Evolutionary conservation across 257 asterid genomes (phyloP).

Genomic region (Mentha longifolia): DNA sequence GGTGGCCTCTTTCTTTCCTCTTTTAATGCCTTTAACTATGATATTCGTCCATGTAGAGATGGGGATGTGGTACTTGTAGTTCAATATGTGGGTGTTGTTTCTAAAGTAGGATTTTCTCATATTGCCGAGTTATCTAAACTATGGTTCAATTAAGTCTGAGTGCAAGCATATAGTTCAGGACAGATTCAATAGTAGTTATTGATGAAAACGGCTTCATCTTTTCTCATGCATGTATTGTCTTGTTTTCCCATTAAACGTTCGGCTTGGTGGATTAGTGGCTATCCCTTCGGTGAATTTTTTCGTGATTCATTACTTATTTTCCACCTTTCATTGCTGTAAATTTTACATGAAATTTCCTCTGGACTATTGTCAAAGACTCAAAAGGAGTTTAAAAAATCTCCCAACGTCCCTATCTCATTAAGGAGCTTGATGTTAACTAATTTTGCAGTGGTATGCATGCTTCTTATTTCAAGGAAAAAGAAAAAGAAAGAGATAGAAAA

Average conservation of each 20-base stretch:
- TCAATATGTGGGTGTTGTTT: neutral
- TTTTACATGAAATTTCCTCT: neutral
- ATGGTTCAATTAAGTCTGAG: slow-evolving; percentile 2
- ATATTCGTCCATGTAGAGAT: neutral
- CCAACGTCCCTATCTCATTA: neutral
- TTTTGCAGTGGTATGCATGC: neutral
- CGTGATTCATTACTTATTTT: neutral
- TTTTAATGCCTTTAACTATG: neutral
- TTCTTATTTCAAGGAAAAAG: neutral
- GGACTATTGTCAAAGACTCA: too few relatives aligned
- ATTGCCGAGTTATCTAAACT: neutral
- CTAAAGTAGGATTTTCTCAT: neutral
- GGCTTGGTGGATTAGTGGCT: too few relatives aligned
- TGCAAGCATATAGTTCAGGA: neutral
- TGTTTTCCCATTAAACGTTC: too few relatives aligned
- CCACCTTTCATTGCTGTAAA: neutral
- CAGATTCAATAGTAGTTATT: neutral
- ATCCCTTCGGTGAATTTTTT: neutral
- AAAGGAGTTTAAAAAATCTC: neutral
- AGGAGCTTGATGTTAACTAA: neutral
- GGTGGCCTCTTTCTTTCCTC: neutral
- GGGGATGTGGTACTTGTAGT: neutral
- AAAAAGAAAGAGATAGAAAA: neutral
- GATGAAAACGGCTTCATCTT: neutral
- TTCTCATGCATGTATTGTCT: too few relatives aligned